phyloP scores from a whole-genome alignment of 2,329 filamentous ascomycete species.

The Monosporascus sp. region DNA sequence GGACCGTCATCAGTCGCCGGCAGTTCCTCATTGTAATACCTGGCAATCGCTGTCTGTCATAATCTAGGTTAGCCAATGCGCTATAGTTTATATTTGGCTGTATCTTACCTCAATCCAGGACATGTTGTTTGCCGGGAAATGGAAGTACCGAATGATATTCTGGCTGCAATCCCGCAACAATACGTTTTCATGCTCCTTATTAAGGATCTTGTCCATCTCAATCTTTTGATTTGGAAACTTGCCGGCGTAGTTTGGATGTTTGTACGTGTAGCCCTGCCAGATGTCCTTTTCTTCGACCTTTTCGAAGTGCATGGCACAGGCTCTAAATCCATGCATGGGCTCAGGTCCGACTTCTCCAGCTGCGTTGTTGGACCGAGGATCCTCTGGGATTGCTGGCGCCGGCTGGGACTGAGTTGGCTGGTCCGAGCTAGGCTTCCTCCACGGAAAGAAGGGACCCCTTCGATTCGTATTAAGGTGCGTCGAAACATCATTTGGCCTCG shows the following conservation, averaged over 20 bases:
- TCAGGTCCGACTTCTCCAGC: background rate
- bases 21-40: slow-evolving; percentile 2
- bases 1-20: background rate
- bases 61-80: background rate
- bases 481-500: too few species aligned
- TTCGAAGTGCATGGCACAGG: background rate
- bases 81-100: too few species aligned
- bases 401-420: background rate
- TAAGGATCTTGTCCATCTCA: background rate
- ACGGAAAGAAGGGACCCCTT: too few species aligned
- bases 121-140: slow-evolving; percentile 9
- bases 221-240: slow-evolving; percentile 3
- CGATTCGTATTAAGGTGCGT: too few species aligned
- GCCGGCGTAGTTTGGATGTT: background rate
- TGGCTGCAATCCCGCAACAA: background rate
- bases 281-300: background rate
- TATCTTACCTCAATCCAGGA: slow-evolving; percentile 4
- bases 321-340: background rate
- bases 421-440: background rate
- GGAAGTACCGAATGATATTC: slow-evolving; percentile 5
- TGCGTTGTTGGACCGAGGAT: background rate
- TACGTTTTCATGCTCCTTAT: background rate
- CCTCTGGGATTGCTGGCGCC: background rate
- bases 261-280: background rate
- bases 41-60: slow-evolving; percentile 2